Conservation (phyloP, 2,329 filamentous ascomycete species). For the Zalaria sp. region DNA sequence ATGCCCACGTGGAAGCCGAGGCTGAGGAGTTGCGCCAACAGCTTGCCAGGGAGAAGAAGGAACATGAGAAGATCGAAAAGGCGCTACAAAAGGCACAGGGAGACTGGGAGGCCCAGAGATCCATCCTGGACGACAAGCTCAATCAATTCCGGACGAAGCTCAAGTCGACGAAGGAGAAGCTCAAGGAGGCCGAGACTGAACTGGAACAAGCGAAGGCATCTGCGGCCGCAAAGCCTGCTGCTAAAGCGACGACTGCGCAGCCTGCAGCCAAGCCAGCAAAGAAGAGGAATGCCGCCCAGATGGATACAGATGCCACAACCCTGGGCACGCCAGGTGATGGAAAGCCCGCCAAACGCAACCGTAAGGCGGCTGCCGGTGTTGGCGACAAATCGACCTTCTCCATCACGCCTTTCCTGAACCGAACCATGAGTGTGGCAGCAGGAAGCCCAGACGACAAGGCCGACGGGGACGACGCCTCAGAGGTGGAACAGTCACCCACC, state of each 20-base stretch:
- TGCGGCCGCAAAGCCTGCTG: slow-evolving; percentile 16
- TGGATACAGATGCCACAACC: slow-evolving; percentile 31
- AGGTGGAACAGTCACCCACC: slow-evolving; percentile 7
- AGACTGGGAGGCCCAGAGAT: slow-evolving; percentile 48
- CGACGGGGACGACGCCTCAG: slow-evolving; percentile 14
- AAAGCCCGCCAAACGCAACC: slow-evolving; percentile 30
- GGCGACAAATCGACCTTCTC: slow-evolving; percentile 89
- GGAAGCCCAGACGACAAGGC: slow-evolving; percentile 12
- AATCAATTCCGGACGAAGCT: slow-evolving; percentile 57
- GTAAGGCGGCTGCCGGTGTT: slow-evolving; percentile 40
- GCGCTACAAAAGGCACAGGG: slow-evolving; percentile 41
- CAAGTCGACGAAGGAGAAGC: slow-evolving; percentile 53
- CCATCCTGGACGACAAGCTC: slow-evolving; percentile 56
- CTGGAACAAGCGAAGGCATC: slow-evolving; percentile 27
- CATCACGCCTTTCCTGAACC: slow-evolving; percentile 84
- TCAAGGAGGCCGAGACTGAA: slow-evolving; percentile 49
- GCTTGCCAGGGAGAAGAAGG: slow-evolving; percentile 35
- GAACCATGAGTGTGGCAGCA: slow-evolving; percentile 45
- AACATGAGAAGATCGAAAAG: slow-evolving; percentile 37
- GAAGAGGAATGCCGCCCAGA: slow-evolving; percentile 27
- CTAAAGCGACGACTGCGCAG: slow-evolving; percentile 16
- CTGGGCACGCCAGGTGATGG: slow-evolving; percentile 34
- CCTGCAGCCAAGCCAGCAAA: slow-evolving; percentile 22
- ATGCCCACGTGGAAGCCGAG: slow-evolving; percentile 24
- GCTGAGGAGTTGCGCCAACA: slow-evolving; percentile 35